These are phyloP conservation scores for Gigaspora rosea DNA, from an alignment of 192 early-diverging fungal species.

Conservation along the genomic window DNA sequence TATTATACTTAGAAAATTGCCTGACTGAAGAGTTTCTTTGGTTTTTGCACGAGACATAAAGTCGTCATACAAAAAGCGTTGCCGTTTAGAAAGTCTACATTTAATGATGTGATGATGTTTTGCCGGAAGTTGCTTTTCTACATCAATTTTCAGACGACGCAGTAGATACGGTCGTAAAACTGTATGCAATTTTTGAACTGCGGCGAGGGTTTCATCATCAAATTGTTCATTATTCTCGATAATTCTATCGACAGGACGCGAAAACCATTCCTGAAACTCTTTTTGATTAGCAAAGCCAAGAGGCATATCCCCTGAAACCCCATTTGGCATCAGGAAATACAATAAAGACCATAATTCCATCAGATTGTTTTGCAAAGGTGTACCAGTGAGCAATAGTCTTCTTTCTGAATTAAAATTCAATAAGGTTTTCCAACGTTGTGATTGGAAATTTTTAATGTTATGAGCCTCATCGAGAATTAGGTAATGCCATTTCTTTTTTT, in stretches of 20 bases:
- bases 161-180: constrained; percentile 65
- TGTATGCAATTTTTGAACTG: constrained; percentile 62
- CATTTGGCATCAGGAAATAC: constrained; percentile 84
- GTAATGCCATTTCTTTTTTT: constrained; percentile 67
- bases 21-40: constrained; percentile 66
- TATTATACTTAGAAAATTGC: constrained; percentile 76
- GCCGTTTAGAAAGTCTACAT: constrained; percentile 69
- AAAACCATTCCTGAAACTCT: constrained; percentile 87
- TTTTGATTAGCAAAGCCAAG: constrained; percentile 80
- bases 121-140: constrained; percentile 67
- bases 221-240: constrained; percentile 60
- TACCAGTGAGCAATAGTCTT: constrained; percentile 80
- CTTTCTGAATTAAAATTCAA: constrained; percentile 66
- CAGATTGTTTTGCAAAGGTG: constrained; percentile 85
- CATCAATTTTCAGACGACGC: constrained; percentile 65
- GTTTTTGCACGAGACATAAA: constrained; percentile 84
- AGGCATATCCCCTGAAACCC: constrained; percentile 58
- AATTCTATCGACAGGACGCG: constrained; percentile 80
- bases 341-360: constrained; percentile 88
- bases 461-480: constrained; percentile 71
- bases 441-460: constrained; percentile 77
- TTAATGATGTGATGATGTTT: constrained; percentile 71
- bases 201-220: constrained; percentile 54
- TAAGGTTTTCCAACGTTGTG: constrained; percentile 75
- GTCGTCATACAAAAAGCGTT: constrained; percentile 74